These are phyloP conservation scores for Beauveria caledonica DNA, from an alignment of 2,329 filamentous ascomycete genomes.

Conservation along the genomic window DNA sequence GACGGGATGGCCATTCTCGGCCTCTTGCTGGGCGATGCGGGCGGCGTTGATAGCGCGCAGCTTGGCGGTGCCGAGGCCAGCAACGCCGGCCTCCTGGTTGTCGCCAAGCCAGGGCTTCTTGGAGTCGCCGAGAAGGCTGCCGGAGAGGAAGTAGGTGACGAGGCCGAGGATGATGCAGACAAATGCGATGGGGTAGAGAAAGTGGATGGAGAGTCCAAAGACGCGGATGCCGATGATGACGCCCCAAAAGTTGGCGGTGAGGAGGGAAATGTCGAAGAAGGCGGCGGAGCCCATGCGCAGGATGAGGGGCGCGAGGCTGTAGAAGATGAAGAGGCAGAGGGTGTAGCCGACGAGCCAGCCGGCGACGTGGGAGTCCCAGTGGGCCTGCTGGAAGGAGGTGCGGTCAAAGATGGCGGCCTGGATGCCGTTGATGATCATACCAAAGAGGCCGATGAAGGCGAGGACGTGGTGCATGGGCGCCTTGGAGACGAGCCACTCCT, in stretches of 20 bases:
- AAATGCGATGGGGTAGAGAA: conserved; percentile 92
- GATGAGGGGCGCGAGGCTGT: conserved; percentile 76
- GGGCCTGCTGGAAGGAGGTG: conserved; percentile 53
- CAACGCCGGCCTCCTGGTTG: conserved; percentile 73
- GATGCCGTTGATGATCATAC: conserved; percentile 81
- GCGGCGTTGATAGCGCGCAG: conserved; percentile 58
- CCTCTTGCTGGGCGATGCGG: conserved; percentile 29
- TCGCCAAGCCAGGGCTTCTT: conserved; percentile 92
- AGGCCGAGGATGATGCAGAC: conserved; percentile 83
- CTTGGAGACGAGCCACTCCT: conserved; percentile 88
- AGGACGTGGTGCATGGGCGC: conserved; percentile 88
- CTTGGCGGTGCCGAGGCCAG: conserved; percentile 79
- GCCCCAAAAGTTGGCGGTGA: conserved; percentile 97
- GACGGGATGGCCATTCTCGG: conserved; percentile 18
- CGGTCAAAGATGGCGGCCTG: conserved; percentile 92
- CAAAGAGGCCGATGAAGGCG: conserved; percentile 82
- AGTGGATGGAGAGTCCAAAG: conserved; percentile 73
- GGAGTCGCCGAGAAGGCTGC: conserved; percentile 74
- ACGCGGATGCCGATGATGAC: conserved; percentile 85
- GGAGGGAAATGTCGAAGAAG: conserved; percentile 91
- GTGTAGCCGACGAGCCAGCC: conserved; percentile 91
- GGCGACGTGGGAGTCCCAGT: conserved; percentile 59
- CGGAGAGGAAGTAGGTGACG: conserved; percentile 78
- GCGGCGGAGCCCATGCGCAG: conserved; percentile 85
- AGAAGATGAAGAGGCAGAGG: conserved; percentile 73